phyloP scores from a whole-genome alignment of 73 alveolate species.

The Tetrahymena elliotti region DNA sequence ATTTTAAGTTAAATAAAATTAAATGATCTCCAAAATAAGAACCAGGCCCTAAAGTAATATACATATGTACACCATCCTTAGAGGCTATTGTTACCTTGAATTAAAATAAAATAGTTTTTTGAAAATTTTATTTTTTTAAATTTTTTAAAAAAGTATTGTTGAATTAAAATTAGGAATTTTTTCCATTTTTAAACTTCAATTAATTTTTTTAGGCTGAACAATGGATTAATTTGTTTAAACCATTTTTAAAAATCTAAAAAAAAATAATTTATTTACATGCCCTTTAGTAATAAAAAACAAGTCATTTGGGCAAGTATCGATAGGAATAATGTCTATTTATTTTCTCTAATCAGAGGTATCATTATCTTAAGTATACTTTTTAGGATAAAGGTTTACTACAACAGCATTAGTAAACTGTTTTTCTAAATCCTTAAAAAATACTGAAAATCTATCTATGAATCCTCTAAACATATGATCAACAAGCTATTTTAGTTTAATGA shows the following conservation, averaged over 20 bases:
- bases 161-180: too few relatives aligned
- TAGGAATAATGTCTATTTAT: background rate
- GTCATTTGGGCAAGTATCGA: background rate
- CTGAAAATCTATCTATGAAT: background rate
- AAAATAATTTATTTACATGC: background rate
- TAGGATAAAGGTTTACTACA: background rate
- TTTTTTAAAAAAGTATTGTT: background rate
- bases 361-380: background rate
- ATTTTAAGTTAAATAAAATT: background rate
- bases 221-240: too few relatives aligned
- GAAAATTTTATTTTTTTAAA: background rate
- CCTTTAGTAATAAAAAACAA: background rate
- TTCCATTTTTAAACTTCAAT: too few relatives aligned
- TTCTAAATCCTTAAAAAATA: background rate
- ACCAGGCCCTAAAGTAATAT: background rate
- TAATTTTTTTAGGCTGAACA: too few relatives aligned
- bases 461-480: background rate
- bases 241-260: too few relatives aligned
- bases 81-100: background rate
- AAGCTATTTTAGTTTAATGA: background rate
- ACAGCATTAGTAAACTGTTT: background rate
- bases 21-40: background rate
- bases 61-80: background rate
- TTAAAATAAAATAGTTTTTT: too few relatives aligned
- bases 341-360: background rate